Conservation (phyloP, 352 stramenopile species). For the Pythium scleroteichum region DNA sequence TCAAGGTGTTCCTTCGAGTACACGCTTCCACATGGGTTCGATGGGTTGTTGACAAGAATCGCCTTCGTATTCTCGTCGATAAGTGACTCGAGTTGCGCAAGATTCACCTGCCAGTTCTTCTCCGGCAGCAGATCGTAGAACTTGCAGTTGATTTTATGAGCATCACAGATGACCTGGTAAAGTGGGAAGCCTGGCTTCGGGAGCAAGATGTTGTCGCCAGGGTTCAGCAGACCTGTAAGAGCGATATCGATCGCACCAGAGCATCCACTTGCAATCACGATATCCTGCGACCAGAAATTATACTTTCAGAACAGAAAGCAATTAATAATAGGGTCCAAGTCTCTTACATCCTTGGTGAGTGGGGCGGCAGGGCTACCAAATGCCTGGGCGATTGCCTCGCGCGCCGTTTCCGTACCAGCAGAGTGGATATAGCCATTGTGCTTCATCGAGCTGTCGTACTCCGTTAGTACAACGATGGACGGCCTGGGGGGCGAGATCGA, state of each 20-base stretch:
- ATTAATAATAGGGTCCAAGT: background rate
- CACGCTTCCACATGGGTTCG: slow-evolving; percentile 94
- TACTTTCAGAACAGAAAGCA: background rate
- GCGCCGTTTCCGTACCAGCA: slow-evolving; percentile 79
- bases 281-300: slow-evolving; percentile 50
- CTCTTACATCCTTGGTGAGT: slow-evolving; percentile 73
- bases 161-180: slow-evolving; percentile 94
- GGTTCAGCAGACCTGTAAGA: slow-evolving; percentile 88
- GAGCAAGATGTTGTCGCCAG: slow-evolving; percentile 91
- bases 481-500: background rate
- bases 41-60: slow-evolving; percentile 96
- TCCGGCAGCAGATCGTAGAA: slow-evolving; percentile 91
- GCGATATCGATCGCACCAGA: slow-evolving; percentile 94
- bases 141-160: slow-evolving; percentile 88
- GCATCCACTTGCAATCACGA: slow-evolving; percentile 93
- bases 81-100: slow-evolving; percentile 89
- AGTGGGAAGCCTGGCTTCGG: slow-evolving; percentile 94
- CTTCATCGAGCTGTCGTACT: slow-evolving; percentile 63
- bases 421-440: slow-evolving; percentile 94
- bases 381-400: slow-evolving; percentile 86
- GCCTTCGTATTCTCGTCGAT: slow-evolving; percentile 85
- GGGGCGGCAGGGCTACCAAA: slow-evolving; percentile 59
- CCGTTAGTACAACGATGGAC: background rate
- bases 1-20: slow-evolving; percentile 88
- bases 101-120: slow-evolving; percentile 92